phyloP scores from a whole-genome alignment of 768 basidiomycete species.

The Tylopilus sp. region DNA sequence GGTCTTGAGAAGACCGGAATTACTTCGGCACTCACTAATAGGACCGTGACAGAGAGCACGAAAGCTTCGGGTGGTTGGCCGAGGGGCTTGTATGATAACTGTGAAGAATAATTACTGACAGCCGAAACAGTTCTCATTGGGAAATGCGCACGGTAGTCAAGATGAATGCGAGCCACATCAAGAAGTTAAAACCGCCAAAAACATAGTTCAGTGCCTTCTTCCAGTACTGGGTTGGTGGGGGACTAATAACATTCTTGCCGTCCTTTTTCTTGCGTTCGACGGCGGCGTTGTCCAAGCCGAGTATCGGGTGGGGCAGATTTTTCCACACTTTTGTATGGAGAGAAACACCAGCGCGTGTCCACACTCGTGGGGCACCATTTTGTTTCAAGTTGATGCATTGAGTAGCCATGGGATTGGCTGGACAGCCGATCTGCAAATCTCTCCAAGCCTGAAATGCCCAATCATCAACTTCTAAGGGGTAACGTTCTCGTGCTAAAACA shows the following conservation, averaged over 20 bases:
- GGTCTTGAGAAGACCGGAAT: too few species aligned
- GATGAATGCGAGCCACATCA: conserved; percentile 53
- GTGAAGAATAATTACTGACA: conserved; percentile 12
- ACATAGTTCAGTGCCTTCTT: conserved; percentile 50
- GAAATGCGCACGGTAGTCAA: conserved; percentile 34
- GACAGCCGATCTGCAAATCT: too few species aligned
- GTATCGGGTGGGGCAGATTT: conserved; percentile 35
- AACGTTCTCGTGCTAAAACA: too few species aligned
- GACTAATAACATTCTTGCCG: conserved; percentile 47
- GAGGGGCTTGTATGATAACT: conserved; percentile 51
- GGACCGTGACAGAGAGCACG: conserved; percentile 47
- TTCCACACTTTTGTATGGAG: too few species aligned
- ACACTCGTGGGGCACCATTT: too few species aligned
- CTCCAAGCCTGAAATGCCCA: too few species aligned
- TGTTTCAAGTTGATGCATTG: too few species aligned
- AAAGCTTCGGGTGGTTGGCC: conserved; percentile 39
- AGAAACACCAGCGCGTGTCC: too few species aligned
- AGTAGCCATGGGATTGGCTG: too few species aligned
- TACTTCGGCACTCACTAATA: conserved; percentile 35
- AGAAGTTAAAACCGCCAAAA: conserved; percentile 54
- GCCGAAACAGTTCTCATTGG: neutral
- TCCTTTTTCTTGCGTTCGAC: conserved; percentile 35
- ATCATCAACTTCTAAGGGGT: too few species aligned
- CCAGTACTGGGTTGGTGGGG: conserved; percentile 44
- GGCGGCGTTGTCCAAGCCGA: conserved; percentile 43